Percentiles rank a stretch among this genome's conserved stretches.
These are phyloP conservation scores for Petrea volubilis DNA, from an alignment of 257 asterid species.

Conservation along the genomic window DNA sequence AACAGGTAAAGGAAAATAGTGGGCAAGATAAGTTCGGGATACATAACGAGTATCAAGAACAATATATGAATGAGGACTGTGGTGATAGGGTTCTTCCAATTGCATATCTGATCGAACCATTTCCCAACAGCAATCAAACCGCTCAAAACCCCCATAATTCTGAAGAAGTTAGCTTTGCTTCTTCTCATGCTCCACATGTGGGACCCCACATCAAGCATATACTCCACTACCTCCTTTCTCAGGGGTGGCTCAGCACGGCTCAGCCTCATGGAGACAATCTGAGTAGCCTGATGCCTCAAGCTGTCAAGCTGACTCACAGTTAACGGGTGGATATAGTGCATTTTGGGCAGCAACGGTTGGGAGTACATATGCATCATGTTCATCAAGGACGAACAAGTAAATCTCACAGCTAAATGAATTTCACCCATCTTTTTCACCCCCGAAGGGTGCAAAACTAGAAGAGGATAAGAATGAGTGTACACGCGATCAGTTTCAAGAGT, in stretches of 20 bases:
- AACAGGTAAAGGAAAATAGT: slow-evolving; percentile 65
- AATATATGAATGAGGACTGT: slow-evolving; percentile 67
- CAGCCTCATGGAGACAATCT: slow-evolving; percentile 63
- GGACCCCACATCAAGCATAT: slow-evolving; percentile 73
- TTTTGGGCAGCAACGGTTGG: slow-evolving; percentile 64
- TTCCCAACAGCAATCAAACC: slow-evolving; percentile 56
- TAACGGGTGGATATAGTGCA: slow-evolving; percentile 72
- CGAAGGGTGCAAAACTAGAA: slow-evolving; percentile 60
- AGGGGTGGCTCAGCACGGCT: slow-evolving; percentile 79
- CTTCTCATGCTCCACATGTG: slow-evolving; percentile 86
- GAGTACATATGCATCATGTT: slow-evolving; percentile 75
- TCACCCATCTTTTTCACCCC: slow-evolving; percentile 89
- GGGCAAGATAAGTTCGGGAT: slow-evolving; percentile 66
- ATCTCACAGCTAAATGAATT: slow-evolving; percentile 67
- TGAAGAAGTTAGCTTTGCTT: slow-evolving; percentile 69
- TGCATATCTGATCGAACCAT: slow-evolving; percentile 76
- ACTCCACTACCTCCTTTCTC: slow-evolving; percentile 75
- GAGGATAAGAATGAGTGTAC: slow-evolving; percentile 66
- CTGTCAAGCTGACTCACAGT: slow-evolving; percentile 62
- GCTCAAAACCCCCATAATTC: slow-evolving; percentile 64
- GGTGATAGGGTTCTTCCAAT: slow-evolving; percentile 75
- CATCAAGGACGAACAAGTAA: slow-evolving; percentile 60
- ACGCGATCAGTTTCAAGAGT: slow-evolving; percentile 72
- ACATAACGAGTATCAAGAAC: slow-evolving; percentile 63
- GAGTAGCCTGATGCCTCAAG: slow-evolving; percentile 75